phyloP scores from a whole-genome alignment of 106 monocot genomes.

The Dactylorhiza incarnata region DNA sequence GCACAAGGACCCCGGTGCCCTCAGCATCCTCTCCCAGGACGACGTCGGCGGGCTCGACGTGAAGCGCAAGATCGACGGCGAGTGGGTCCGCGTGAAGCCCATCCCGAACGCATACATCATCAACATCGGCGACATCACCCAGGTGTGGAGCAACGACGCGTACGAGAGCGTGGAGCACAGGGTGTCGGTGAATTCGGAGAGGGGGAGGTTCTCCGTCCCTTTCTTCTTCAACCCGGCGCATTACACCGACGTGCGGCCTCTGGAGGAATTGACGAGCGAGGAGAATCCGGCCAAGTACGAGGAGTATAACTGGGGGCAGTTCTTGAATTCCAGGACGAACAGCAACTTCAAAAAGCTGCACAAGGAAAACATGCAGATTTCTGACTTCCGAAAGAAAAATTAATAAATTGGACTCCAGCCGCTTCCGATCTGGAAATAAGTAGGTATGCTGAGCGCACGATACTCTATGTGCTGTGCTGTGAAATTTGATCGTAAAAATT shows the following conservation, averaged over 20 bases:
- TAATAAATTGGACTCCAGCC: too few relatives aligned
- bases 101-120: conserved; percentile 49
- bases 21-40: conserved; percentile 55
- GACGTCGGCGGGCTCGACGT: conserved; percentile 59
- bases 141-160: conserved; percentile 85
- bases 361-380: conserved; percentile 55
- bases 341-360: conserved; percentile 54
- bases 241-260: conserved; percentile 31
- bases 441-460: too few relatives aligned
- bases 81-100: conserved; percentile 70
- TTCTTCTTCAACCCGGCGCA: conserved; percentile 63
- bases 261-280: conserved; percentile 43
- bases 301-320: conserved; percentile 49
- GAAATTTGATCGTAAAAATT: too few relatives aligned
- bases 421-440: too few relatives aligned
- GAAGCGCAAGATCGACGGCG: conserved; percentile 43
- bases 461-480: too few relatives aligned
- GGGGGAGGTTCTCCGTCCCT: conserved; percentile 64
- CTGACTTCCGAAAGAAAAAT: conserved; percentile 36
- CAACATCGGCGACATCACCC: conserved; percentile 70
- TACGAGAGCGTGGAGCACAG: conserved; percentile 73
- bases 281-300: conserved; percentile 38
- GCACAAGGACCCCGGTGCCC: conserved; percentile 68
- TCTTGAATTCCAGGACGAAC: conserved; percentile 28
- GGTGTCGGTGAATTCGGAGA: conserved; percentile 52